Conservation (phyloP, 148 eudicot genomes). For the Amaranthus hypochondriacus region DNA sequence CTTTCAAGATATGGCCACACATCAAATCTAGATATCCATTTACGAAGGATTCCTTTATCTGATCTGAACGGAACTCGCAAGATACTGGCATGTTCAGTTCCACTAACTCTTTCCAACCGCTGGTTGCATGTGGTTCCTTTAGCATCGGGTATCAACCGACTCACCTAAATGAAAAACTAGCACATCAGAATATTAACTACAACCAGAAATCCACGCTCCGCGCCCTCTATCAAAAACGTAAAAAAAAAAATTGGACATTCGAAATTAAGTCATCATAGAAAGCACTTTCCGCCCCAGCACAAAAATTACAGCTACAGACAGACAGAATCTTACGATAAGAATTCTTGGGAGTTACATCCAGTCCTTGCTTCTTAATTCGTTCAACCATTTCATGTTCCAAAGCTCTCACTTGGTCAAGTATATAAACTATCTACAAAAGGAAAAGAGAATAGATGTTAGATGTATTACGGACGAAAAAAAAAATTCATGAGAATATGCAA, state of each 20-base stretch:
- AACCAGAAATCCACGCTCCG: background rate
- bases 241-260: background rate
- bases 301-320: background rate
- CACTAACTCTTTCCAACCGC: slow-evolving; percentile 76
- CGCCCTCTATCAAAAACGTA: too few relatives aligned
- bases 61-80: slow-evolving; percentile 89
- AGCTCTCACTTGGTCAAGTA: slow-evolving; percentile 97
- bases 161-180: slow-evolving; percentile 47
- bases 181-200: background rate
- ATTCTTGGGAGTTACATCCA: slow-evolving; percentile 76
- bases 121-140: slow-evolving; percentile 96
- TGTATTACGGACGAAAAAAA: background rate
- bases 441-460: background rate
- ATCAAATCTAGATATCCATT: slow-evolving; percentile 98
- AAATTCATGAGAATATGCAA: background rate
- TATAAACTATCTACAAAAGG: slow-evolving; percentile 73
- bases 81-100: slow-evolving; percentile 75
- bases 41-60: slow-evolving; percentile 72
- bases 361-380: slow-evolving; percentile 74
- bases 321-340: slow-evolving; percentile 55
- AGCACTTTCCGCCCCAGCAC: background rate
- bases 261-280: background rate
- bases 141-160: slow-evolving; percentile 87
- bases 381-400: slow-evolving; percentile 80
- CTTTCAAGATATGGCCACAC: slow-evolving; percentile 95